Conservation (phyloP, 176 grass and related monocot genomes). For the Dactylis glomerata region DNA sequence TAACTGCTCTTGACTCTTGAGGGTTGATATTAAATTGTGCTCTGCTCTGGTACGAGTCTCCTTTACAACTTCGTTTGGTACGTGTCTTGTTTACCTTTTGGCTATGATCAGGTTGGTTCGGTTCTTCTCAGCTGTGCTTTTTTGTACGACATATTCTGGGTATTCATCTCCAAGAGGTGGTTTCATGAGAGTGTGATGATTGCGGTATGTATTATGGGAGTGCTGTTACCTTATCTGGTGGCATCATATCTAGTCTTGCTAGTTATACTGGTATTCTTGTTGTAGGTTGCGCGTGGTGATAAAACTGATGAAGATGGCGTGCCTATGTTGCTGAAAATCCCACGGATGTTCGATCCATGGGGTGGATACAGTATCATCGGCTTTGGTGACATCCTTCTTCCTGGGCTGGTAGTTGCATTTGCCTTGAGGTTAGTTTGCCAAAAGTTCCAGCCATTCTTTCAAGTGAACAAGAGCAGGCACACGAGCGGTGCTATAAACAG, state of each 20-base stretch:
- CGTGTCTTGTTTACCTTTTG: constrained; percentile 7
- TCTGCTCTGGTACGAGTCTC: constrained; percentile 8
- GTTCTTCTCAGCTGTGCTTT: constrained; percentile 91
- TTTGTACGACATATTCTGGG: constrained; percentile 98
- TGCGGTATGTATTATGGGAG: constrained; percentile 53
- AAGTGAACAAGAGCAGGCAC: not conserved
- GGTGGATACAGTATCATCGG: constrained; percentile 93
- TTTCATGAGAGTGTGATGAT: constrained; percentile 99
- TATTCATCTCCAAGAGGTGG: constrained; percentile 88
- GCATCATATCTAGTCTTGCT: not conserved
- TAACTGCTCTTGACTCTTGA: not conserved
- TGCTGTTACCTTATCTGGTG: not conserved
- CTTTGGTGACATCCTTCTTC: constrained; percentile 97
- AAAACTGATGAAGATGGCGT: constrained; percentile 91
- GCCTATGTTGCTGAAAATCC: constrained; percentile 95
- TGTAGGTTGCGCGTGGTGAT: constrained; percentile 85
- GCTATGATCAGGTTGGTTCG: constrained; percentile 66
- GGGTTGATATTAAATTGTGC: not conserved
- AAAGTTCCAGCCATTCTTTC: not conserved
- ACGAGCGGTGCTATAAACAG: not conserved
- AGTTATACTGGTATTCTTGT: not conserved
- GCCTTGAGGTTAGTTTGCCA: constrained; percentile 56
- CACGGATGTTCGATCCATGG: constrained; percentile 94
- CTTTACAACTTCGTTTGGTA: not conserved
- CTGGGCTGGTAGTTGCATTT: constrained; percentile 84